These are phyloP conservation scores for Penicillium daleae DNA, from an alignment of 495 filamentous ascomycete genomes.

Conservation along the genomic window DNA sequence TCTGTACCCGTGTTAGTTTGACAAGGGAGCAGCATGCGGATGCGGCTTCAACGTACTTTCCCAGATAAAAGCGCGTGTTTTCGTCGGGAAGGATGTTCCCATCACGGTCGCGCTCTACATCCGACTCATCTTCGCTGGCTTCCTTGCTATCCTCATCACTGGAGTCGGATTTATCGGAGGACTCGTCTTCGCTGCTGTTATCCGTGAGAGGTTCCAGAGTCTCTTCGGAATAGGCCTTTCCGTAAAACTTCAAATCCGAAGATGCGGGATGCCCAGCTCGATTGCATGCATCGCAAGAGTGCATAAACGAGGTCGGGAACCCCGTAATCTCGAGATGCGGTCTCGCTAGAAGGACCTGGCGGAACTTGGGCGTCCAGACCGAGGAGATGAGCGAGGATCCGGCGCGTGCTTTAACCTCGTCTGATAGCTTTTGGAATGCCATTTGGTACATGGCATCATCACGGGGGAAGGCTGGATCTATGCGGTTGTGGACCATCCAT, in stretches of 20 bases:
- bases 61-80: conserved; percentile 44
- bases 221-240: conserved; percentile 69
- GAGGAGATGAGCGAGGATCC: conserved; percentile 74
- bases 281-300: conserved; percentile 78
- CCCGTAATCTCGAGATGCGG: conserved; percentile 52
- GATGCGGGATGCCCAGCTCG: conserved; percentile 69
- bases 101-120: conserved; percentile 36
- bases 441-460: conserved; percentile 67
- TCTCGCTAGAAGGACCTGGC: conserved; percentile 64
- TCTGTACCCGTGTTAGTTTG: conserved; percentile 25
- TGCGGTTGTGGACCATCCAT: conserved; percentile 78
- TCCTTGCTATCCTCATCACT: conserved; percentile 37
- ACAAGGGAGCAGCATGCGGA: not conserved
- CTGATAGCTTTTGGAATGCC: conserved; percentile 74
- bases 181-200: conserved; percentile 26
- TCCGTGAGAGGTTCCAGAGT: conserved; percentile 68
- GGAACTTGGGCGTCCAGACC: conserved; percentile 72
- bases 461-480: conserved; percentile 74
- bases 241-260: conserved; percentile 62
- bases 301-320: conserved; percentile 39
- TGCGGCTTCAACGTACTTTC: conserved; percentile 38
- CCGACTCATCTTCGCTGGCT: conserved; percentile 19
- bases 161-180: conserved; percentile 23
- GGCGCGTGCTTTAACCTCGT: conserved; percentile 69
- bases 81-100: conserved; percentile 38